These are phyloP conservation scores for Danielozyma ontarioensis DNA, from an alignment of 805 yeast genomes.

Conservation along the genomic window DNA sequence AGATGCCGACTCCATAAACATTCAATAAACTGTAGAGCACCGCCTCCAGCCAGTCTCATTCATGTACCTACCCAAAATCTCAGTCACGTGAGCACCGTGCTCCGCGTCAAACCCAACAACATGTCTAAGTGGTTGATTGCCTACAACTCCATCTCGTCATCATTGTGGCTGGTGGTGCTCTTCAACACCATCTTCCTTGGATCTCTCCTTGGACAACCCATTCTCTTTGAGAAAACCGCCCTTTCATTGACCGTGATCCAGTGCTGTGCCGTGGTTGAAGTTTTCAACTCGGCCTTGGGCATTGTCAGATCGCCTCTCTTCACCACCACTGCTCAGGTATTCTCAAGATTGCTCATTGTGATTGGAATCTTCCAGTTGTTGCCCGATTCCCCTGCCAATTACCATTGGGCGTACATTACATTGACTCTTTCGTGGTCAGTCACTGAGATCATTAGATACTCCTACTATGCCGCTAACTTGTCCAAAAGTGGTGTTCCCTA, in stretches of 20 bases:
- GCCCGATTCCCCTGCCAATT: conserved; percentile 65
- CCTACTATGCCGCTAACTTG: conserved; percentile 74
- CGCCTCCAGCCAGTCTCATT: no score
- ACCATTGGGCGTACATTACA: conserved; percentile 56
- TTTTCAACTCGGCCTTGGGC: conserved; percentile 72
- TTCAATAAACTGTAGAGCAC: no score
- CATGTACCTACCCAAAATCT: no score
- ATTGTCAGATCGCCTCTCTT: conserved; percentile 78
- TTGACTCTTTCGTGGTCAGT: conserved; percentile 84
- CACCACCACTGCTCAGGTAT: conserved; percentile 84
- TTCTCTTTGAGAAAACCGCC: conserved; percentile 55
- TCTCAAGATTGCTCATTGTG: conserved; percentile 77
- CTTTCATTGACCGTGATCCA: conserved; percentile 63
- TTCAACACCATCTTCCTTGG: conserved; percentile 35
- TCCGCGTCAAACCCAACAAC: no score
- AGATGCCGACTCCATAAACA: no score
- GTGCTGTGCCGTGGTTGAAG: conserved; percentile 73
- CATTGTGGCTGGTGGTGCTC: conserved; percentile 37
- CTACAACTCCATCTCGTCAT: conserved; percentile 38
- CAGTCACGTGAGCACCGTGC: no score
- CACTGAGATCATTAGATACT: conserved; percentile 88
- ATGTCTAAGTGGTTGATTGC: conserved; percentile 30
- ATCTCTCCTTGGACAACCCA: conserved; percentile 53
- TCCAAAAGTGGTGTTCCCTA: conserved; percentile 50
- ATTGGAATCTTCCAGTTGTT: conserved; percentile 74